Evolutionary conservation across 768 basidiomycete genomes (phyloP).

Genomic region (Kondoa subrosea): DNA sequence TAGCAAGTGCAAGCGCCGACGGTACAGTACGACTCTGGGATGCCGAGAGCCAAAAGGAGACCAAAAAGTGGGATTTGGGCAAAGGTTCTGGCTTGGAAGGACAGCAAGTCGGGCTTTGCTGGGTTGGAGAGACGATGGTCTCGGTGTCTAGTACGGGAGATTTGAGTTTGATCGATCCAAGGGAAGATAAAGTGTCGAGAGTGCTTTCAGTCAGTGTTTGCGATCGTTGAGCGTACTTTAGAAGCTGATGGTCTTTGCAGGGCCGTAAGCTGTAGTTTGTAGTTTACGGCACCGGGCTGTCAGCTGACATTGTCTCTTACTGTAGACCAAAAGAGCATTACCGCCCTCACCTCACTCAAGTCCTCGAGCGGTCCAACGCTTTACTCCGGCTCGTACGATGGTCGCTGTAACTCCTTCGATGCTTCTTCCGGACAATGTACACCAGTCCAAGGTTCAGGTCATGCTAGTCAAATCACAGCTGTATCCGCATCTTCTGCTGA

Average conservation of each 20-base stretch:
- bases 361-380: slow-evolving; percentile 26
- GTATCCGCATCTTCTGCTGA: slow-evolving; percentile 40
- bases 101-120: slow-evolving; percentile 75
- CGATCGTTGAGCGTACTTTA: neutral
- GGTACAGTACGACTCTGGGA: slow-evolving; percentile 82
- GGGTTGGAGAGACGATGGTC: slow-evolving; percentile 53
- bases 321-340: slow-evolving; percentile 51
- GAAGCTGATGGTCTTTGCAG: neutral
- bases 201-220: slow-evolving; percentile 43
- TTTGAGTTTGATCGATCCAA: slow-evolving; percentile 64
- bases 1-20: slow-evolving; percentile 14
- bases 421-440: slow-evolving; percentile 39
- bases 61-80: slow-evolving; percentile 33
- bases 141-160: slow-evolving; percentile 69
- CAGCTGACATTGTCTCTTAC: neutral
- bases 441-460: slow-evolving; percentile 43
- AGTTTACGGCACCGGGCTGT: neutral
- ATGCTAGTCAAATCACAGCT: slow-evolving; percentile 52
- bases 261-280: neutral
- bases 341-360: slow-evolving; percentile 34
- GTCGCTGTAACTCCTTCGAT: slow-evolving; percentile 52
- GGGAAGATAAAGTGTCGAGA: slow-evolving; percentile 46
- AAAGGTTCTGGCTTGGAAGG: slow-evolving; percentile 43
- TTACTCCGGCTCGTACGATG: slow-evolving; percentile 55
- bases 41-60: slow-evolving; percentile 48